Base-by-base conservation (phyloP, 805 yeast genomes). In the Teunomyces funiuensis region DNA sequence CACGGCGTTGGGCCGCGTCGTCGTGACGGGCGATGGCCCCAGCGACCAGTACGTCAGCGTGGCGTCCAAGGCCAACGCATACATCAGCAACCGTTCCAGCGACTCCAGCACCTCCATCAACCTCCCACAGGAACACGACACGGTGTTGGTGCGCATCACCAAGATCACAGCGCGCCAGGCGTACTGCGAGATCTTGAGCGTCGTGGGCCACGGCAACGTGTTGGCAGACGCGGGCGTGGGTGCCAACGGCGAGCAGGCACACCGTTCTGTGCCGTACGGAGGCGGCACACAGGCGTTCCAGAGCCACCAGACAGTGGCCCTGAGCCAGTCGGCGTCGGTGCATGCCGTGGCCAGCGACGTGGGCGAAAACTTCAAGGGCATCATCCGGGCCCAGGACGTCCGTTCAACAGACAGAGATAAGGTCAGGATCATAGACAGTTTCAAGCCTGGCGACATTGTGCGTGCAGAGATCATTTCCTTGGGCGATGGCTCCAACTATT, bases 401-500 rank as follows among this genome's bases (percentile, higher is more conserved):
- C 74, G 97, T 45, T 83, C 91, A 15, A 88, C 97, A 0, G 97
- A 93, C 51, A 73, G 96, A 55, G 99, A 93, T 58, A 79, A 80
- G 54, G 90, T 89, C 23, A 83, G 84, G 54, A 74, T 91, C 25
- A 75, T 79, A 43, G 87, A 87, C 14, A 75, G 89, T 57, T 93
- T 83, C 65, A 77, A 77, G 51, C 98, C 98, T 0, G 97, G 97
- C 11, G 99, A 93, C 62, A 79, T 93, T 39, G 86, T 93, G 2
- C 74, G 96, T 46, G 97, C 96, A 0, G 70, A 75, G 50, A 83
- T 90, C 6, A 68, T 78, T n/a, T 87, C 96, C 0, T 67, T 93
- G 25, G 99, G 99, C 41, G 99, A 93, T 63, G 98, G 98, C 6
- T 74, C 85, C 14, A 87, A 88, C 59, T 93, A 90, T 58, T 93